phyloP scores from a whole-genome alignment of 2,329 filamentous ascomycete genomes.

The Trichoderma sp. region DNA sequence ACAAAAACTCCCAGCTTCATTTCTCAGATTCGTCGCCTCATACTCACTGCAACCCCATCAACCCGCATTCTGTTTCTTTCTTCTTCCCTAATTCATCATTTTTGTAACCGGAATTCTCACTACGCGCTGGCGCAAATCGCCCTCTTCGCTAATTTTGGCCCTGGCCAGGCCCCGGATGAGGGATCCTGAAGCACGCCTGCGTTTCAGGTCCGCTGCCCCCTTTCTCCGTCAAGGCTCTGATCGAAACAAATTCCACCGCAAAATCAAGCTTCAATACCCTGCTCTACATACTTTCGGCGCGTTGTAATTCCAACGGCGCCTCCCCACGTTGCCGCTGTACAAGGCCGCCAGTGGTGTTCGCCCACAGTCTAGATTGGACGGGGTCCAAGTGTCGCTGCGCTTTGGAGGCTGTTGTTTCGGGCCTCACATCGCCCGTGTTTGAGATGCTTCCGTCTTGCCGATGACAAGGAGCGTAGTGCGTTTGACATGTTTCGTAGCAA shows the following conservation, averaged over 20 bases:
- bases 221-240: slow-evolving; percentile 9
- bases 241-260: slow-evolving; percentile 6
- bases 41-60: neutral
- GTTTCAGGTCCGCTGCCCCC: slow-evolving; percentile 22
- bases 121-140: slow-evolving; percentile 11
- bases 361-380: neutral
- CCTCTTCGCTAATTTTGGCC: neutral
- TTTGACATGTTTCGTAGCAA: slow-evolving; percentile 3
- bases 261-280: neutral
- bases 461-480: slow-evolving; percentile 2
- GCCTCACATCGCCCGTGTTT: slow-evolving; percentile 10
- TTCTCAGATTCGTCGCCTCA: neutral
- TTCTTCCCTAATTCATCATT: neutral
- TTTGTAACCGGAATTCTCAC: slow-evolving; percentile 5
- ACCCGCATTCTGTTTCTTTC: no score
- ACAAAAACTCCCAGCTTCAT: neutral
- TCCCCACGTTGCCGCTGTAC: neutral
- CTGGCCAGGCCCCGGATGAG: neutral
- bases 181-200: slow-evolving; percentile 25
- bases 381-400: neutral
- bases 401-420: slow-evolving; percentile 8
- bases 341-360: neutral
- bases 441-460: slow-evolving; percentile 18
- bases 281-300: neutral
- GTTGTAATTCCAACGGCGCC: neutral